Evolutionary conservation across 345 rosid species (phyloP).

Genomic region (Populus ilicifolia): DNA sequence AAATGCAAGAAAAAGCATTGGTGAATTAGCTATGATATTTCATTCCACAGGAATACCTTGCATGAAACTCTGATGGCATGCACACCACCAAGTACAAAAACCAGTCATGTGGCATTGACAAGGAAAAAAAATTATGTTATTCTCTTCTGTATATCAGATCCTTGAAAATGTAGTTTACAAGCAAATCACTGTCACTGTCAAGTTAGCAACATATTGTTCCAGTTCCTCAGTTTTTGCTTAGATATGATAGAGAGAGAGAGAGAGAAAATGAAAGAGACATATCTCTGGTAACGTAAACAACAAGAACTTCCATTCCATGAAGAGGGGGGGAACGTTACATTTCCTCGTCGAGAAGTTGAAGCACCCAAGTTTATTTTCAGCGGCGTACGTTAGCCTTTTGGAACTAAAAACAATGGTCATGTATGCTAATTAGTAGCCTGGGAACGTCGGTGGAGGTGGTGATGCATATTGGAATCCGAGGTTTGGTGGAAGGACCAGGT

Average conservation of each 20-base stretch:
- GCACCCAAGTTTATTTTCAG: not conserved
- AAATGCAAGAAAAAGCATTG: not conserved
- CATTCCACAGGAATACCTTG: not conserved
- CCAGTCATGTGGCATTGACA: not conserved
- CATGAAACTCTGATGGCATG: not conserved
- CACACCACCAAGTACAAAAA: not conserved
- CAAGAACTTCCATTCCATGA: not conserved
- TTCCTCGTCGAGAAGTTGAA: not conserved
- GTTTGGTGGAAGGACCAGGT: constrained; percentile 48
- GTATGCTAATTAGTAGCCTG: constrained; percentile 50
- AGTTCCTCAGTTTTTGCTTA: not conserved
- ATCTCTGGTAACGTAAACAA: not conserved
- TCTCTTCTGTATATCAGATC: not conserved
- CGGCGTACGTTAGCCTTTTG: not conserved
- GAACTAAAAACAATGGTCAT: constrained; percentile 1
- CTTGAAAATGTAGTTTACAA: not conserved
- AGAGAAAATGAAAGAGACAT: not conserved
- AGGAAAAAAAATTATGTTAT: not conserved
- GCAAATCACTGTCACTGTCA: not conserved
- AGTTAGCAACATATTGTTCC: not conserved
- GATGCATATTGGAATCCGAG: constrained; percentile 64
- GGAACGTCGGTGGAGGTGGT: constrained; percentile 76
- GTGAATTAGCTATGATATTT: not conserved
- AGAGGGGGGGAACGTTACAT: not conserved
- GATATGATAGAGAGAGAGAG: not conserved